Evolutionary conservation across 352 stramenopile species (phyloP).

Genomic region (Phytophthora melonis): DNA sequence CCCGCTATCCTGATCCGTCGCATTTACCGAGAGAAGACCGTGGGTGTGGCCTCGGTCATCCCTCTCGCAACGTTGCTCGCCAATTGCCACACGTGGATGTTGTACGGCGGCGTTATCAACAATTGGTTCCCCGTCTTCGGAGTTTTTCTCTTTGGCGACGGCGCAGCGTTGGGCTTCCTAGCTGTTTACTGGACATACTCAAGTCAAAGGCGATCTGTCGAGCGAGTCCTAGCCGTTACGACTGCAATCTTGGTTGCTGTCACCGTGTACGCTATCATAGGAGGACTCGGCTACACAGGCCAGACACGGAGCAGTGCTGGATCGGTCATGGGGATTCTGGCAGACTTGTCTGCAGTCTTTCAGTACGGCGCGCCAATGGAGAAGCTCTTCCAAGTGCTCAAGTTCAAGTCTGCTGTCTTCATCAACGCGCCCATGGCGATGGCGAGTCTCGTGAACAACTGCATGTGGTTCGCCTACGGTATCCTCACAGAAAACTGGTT

Average conservation of each 20-base stretch:
- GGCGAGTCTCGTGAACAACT: slow-evolving; percentile 40
- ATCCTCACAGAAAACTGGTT: slow-evolving; percentile 18
- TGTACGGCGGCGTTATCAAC: slow-evolving; percentile 45
- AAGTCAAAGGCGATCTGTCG: slow-evolving; percentile 25
- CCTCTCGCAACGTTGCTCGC: slow-evolving; percentile 38
- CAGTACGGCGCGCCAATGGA: slow-evolving; percentile 48
- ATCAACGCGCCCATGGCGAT: slow-evolving; percentile 51
- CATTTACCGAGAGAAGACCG: slow-evolving; percentile 40
- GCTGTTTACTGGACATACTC: slow-evolving; percentile 52
- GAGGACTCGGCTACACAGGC: slow-evolving; percentile 22
- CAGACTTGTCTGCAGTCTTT: slow-evolving; percentile 20
- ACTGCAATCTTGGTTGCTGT: slow-evolving; percentile 12
- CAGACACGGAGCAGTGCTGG: slow-evolving; percentile 29
- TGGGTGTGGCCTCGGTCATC: slow-evolving; percentile 39
- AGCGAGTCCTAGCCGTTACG: background rate
- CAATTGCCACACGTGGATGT: slow-evolving; percentile 47
- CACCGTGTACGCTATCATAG: slow-evolving; percentile 44
- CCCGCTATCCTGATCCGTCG: slow-evolving; percentile 37
- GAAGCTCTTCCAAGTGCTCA: slow-evolving; percentile 45
- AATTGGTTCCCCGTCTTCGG: slow-evolving; percentile 49
- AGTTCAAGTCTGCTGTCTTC: slow-evolving; percentile 35
- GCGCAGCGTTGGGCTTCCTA: slow-evolving; percentile 37
- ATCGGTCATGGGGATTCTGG: slow-evolving; percentile 32
- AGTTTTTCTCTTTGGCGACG: slow-evolving; percentile 24
- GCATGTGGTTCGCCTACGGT: slow-evolving; percentile 52